These are phyloP conservation scores for Basidiobolus meristosporus DNA, from an alignment of 371 early-diverging fungal species.

Conservation along the genomic window DNA sequence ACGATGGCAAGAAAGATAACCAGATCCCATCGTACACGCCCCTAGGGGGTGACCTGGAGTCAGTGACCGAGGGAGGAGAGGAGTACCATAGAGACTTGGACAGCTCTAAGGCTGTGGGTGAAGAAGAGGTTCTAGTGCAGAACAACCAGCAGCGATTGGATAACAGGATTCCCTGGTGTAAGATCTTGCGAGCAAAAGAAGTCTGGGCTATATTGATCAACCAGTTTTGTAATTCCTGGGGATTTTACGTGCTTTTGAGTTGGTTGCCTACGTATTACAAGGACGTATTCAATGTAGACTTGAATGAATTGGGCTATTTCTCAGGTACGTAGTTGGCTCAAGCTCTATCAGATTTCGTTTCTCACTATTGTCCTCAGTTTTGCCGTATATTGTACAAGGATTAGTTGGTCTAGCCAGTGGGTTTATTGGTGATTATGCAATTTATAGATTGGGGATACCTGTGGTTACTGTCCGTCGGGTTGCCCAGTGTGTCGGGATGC, in stretches of 20 bases:
- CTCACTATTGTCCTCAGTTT: not conserved
- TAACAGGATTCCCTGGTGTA: not conserved
- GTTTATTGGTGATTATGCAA: not conserved
- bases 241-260: slow-evolving; percentile 1
- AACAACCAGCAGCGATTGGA: no score
- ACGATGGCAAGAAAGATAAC: not conserved
- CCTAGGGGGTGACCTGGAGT: no score
- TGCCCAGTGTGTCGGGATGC: not conserved
- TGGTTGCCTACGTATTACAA: not conserved
- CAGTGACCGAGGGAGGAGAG: no score
- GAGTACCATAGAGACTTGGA: no score
- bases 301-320: not conserved
- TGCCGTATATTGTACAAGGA: slow-evolving; percentile 1
- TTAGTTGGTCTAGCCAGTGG: not conserved
- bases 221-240: slow-evolving; percentile 1
- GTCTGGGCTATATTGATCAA: not conserved
- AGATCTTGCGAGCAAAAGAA: not conserved
- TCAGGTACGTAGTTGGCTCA: not conserved
- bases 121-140: no score
- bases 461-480: not conserved
- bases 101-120: no score
- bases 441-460: not conserved
- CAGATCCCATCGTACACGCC: not conserved
- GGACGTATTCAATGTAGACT: not conserved
- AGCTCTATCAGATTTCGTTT: not conserved